phyloP scores from a whole-genome alignment of 176 grass and related monocot species.

The Aegilops speltoides region DNA sequence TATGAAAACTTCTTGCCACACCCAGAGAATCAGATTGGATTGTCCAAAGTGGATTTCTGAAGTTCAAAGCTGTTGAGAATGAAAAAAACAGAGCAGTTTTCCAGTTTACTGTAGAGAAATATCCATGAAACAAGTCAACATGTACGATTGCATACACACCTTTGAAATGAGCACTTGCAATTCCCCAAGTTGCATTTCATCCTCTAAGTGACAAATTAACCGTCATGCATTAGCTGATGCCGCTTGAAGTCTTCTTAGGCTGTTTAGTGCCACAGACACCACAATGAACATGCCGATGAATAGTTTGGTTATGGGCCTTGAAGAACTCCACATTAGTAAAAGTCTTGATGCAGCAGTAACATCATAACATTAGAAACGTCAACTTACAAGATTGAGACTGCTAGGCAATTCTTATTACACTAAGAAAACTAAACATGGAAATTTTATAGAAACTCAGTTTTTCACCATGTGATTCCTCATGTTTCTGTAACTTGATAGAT shows the following conservation, averaged over 20 bases:
- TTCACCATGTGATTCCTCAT: slow-evolving; percentile 67
- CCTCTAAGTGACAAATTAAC: too few species aligned
- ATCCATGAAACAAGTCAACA: neutral
- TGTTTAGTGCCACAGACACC: too few species aligned
- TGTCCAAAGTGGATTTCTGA: too few species aligned
- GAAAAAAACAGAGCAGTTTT: neutral
- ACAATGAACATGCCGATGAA: slow-evolving; percentile 42
- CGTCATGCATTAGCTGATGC: too few species aligned
- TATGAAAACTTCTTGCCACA: slow-evolving; percentile 53
- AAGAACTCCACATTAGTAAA: too few species aligned
- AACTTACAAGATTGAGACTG: neutral
- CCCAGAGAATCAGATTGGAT: neutral
- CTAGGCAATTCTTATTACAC: neutral
- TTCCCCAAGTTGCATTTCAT: too few species aligned
- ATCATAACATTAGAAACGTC: neutral
- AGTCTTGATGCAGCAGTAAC: slow-evolving; percentile 34
- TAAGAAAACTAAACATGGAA: slow-evolving; percentile 11
- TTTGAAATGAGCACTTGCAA: too few species aligned
- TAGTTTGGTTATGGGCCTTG: slow-evolving; percentile 40
- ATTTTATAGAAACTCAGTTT: neutral
- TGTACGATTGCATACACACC: neutral
- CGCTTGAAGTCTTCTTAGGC: too few species aligned
- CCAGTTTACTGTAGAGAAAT: neutral
- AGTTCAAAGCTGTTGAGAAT: neutral
- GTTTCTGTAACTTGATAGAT: slow-evolving; percentile 62